These are phyloP conservation scores for Bipolaris zeicola DNA, from an alignment of 2,329 filamentous ascomycete genomes.

Conservation along the genomic window DNA sequence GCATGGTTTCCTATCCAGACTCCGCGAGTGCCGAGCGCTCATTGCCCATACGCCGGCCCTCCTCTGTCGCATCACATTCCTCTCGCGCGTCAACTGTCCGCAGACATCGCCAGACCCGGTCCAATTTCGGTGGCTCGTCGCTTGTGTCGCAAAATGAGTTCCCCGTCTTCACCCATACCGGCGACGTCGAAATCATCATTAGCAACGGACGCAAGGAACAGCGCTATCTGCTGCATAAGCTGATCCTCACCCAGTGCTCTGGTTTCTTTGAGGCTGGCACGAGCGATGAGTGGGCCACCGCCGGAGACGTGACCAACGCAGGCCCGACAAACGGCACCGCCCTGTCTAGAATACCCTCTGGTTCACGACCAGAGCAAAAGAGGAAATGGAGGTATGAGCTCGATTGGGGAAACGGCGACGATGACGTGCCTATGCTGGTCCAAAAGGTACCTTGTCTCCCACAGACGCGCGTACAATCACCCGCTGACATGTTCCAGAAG, in stretches of 20 bases:
- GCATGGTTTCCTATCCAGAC: slow-evolving; percentile 69
- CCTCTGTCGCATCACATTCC: slow-evolving; percentile 64
- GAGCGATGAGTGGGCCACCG: slow-evolving; percentile 74
- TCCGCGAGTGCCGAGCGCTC: slow-evolving; percentile 57
- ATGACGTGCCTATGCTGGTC: slow-evolving; percentile 85
- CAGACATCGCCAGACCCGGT: slow-evolving; percentile 78
- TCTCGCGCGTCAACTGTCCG: slow-evolving; percentile 60
- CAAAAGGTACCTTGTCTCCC: slow-evolving; percentile 65
- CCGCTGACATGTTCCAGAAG: slow-evolving; percentile 24
- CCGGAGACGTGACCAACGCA: slow-evolving; percentile 36
- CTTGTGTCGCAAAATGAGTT: slow-evolving; percentile 86
- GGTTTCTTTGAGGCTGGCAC: slow-evolving; percentile 91
- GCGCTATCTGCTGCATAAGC: slow-evolving; percentile 82
- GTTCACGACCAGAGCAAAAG: slow-evolving; percentile 51
- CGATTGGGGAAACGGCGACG: slow-evolving; percentile 70
- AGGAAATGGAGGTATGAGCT: slow-evolving; percentile 86
- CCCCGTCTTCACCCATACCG: slow-evolving; percentile 85
- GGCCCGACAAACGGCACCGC: slow-evolving; percentile 37
- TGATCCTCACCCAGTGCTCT: slow-evolving; percentile 87
- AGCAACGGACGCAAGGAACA: slow-evolving; percentile 72
- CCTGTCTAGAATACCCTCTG: slow-evolving; percentile 50
- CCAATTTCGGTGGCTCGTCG: slow-evolving; percentile 72
- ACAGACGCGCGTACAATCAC: neutral
- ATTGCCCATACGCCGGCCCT: slow-evolving; percentile 65
- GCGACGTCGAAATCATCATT: slow-evolving; percentile 90